Evolutionary conservation across 495 filamentous ascomycete genomes (phyloP).

Genomic region (Penicillium cataractarum): DNA sequence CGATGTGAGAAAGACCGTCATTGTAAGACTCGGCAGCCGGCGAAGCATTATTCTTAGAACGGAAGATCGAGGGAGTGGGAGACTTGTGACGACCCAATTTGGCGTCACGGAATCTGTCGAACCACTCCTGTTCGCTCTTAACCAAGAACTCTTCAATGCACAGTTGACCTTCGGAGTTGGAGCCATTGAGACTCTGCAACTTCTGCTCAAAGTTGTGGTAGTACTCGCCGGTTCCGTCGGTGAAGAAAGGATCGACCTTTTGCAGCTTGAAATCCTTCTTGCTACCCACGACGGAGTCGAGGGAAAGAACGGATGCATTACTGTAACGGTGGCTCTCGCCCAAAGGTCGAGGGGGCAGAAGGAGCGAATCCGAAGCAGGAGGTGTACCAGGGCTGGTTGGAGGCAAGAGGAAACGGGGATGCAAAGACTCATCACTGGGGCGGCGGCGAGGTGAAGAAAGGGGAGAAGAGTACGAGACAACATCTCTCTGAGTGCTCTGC

Average conservation of each 20-base stretch:
- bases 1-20: slow-evolving; percentile 33
- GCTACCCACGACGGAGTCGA: slow-evolving; percentile 60
- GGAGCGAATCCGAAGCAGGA: slow-evolving; percentile 42
- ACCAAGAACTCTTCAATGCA: slow-evolving; percentile 70
- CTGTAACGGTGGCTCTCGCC: slow-evolving; percentile 42
- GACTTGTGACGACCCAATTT: slow-evolving; percentile 52
- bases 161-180: slow-evolving; percentile 59
- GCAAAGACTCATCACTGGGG: slow-evolving; percentile 37
- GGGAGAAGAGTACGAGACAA: slow-evolving; percentile 6
- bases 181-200: slow-evolving; percentile 58
- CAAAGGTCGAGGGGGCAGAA: slow-evolving; percentile 36
- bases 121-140: slow-evolving; percentile 73
- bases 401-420: slow-evolving; percentile 23
- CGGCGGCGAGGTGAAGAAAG: slow-evolving; percentile 21
- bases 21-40: slow-evolving; percentile 39
- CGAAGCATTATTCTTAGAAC: slow-evolving; percentile 35
- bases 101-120: slow-evolving; percentile 62
- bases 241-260: slow-evolving; percentile 73
- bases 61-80: slow-evolving; percentile 49
- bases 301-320: slow-evolving; percentile 52
- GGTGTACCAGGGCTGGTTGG: slow-evolving; percentile 32
- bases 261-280: slow-evolving; percentile 68
- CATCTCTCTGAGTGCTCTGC: slow-evolving; percentile 27
- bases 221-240: slow-evolving; percentile 65
- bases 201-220: slow-evolving; percentile 61